A percentile compares a stretch with the other conserved stretches of the same genome.
phyloP scores from a whole-genome alignment of 1,284 basidiomycete genomes.

The Heliocybe sulcata region DNA sequence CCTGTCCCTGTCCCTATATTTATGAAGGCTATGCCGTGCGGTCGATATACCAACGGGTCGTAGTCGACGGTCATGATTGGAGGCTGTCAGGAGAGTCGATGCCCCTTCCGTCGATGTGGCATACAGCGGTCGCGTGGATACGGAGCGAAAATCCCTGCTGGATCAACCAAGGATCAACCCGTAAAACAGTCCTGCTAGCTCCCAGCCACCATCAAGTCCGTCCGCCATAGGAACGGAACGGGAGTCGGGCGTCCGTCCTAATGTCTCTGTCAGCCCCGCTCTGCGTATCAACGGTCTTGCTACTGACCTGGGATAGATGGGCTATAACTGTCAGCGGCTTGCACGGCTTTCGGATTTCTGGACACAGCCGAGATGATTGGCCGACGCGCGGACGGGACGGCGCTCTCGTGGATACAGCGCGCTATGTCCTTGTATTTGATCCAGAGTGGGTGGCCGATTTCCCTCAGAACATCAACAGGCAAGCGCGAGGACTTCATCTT shows the following conservation, averaged over 20 bases:
- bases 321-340: background rate
- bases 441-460: background rate
- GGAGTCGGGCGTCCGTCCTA: background rate
- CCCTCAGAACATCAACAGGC: background rate
- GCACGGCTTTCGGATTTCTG: background rate
- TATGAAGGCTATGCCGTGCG: background rate
- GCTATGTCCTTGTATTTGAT: background rate
- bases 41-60: background rate
- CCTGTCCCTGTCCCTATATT: background rate
- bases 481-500: background rate
- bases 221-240: background rate
- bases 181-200: no score
- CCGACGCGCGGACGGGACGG: background rate
- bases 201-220: background rate
- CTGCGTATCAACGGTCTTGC: background rate
- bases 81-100: background rate
- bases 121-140: background rate
- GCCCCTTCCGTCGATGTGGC: background rate
- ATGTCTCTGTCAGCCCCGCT: background rate
- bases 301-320: background rate
- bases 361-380: no score
- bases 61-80: background rate
- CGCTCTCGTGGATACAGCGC: background rate
- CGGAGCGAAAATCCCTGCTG: background rate
- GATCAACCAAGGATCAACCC: no score